A percentile compares a stretch with the other conserved stretches of the same genome.
Conservation (phyloP, 495 filamentous ascomycete species). For the Daldinia grandis region DNA sequence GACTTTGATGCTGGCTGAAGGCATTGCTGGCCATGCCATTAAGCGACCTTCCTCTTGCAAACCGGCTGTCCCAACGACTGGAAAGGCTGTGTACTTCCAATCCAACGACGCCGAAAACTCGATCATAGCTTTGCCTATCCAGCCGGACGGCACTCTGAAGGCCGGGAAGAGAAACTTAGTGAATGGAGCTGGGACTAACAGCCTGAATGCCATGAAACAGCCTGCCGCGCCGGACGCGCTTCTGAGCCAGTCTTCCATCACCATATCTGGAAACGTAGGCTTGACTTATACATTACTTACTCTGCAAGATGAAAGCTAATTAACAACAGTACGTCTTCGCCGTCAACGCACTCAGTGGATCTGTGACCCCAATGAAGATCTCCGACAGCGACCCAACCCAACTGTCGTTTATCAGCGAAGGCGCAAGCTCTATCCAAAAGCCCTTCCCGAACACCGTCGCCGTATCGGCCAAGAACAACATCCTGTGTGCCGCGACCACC, state of each 20-base stretch:
- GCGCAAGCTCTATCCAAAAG: constrained; percentile 54
- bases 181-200: constrained; percentile 50
- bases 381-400: constrained; percentile 53
- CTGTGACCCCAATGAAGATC: constrained; percentile 64
- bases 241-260: constrained; percentile 59
- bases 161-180: constrained; percentile 48
- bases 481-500: constrained; percentile 64
- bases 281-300: neutral
- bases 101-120: constrained; percentile 59
- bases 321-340: constrained; percentile 57
- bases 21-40: constrained; percentile 29
- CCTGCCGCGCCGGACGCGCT: constrained; percentile 61
- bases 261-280: constrained; percentile 58
- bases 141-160: constrained; percentile 53
- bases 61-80: constrained; percentile 23
- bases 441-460: constrained; percentile 67
- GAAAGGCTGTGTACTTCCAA: constrained; percentile 61
- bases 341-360: constrained; percentile 69
- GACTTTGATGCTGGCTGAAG: constrained; percentile 20
- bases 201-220: constrained; percentile 45
- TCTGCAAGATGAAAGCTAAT: constrained; percentile 9
- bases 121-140: constrained; percentile 57
- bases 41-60: neutral
- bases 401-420: constrained; percentile 54
- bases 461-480: constrained; percentile 54